Conservation (phyloP, 192 early-diverging fungal species). For the Coemansia erecta region DNA sequence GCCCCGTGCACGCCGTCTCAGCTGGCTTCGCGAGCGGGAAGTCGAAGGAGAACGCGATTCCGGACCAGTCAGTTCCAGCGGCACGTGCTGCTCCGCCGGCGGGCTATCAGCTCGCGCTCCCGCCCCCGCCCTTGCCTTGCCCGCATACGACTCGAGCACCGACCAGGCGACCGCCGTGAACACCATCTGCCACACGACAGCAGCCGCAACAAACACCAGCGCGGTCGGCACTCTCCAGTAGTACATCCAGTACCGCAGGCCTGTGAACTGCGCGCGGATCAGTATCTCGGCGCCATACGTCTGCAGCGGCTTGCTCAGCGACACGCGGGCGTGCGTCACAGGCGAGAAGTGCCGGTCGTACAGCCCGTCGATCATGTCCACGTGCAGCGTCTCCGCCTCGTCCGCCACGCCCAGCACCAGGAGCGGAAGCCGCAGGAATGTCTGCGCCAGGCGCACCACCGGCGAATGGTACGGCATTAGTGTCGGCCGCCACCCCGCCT, state of each 20-base stretch:
- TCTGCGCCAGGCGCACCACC: conserved; percentile 11
- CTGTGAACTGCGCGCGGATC: conserved; percentile 63
- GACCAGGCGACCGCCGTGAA: conserved; percentile 45
- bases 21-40: too few relatives aligned
- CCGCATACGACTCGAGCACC: conserved; percentile 36
- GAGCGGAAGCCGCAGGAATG: conserved; percentile 32
- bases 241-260: conserved; percentile 74
- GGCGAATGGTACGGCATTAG: conserved; percentile 38
- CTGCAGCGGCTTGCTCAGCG: conserved; percentile 57
- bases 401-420: conserved; percentile 49
- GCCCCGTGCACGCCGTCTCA: background rate
- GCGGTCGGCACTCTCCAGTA: conserved; percentile 66
- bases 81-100: too few relatives aligned
- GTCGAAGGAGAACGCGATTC: too few relatives aligned
- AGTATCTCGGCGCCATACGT: conserved; percentile 52
- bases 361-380: conserved; percentile 56
- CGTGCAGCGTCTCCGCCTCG: conserved; percentile 51
- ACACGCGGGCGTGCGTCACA: conserved; percentile 50
- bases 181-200: conserved; percentile 57
- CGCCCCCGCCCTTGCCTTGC: background rate
- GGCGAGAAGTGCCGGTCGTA: conserved; percentile 54
- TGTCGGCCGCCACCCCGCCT: conserved; percentile 51
- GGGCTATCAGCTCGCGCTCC: background rate
- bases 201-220: conserved; percentile 54
- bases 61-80: too few relatives aligned